Base-by-base conservation (phyloP, 169 alveolate species). In the Babesia caballi region DNA sequence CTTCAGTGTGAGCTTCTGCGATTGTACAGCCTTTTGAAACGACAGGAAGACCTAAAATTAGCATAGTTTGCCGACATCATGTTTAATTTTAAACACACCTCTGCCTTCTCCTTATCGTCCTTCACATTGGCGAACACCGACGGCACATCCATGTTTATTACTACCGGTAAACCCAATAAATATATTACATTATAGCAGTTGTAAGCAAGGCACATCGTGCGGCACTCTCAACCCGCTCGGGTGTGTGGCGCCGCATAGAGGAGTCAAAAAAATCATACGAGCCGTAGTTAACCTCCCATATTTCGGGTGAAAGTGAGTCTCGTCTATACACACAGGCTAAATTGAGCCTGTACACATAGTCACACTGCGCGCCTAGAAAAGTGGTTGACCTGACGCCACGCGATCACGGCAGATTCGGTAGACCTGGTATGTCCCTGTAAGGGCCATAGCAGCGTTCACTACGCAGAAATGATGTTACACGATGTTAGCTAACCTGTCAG, bases 401-500 rank as follows among this genome's bases (percentile, higher is more conserved):
- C 73, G 59, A 44, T 78, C 82, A 36, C 87, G 75, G 49, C 58
- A 33, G 27, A 81, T 81, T 14, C 88, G 54, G 4, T 38, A 19
- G 9, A 87, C 38, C 66, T 87, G 93, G 36, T 75, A 47, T 46
- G 59, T 35, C n/a, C 93, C 93, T 9, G 93, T 87, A n/a, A 78
- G 17, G 12, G 91, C 91, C 93, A 87, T 87, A 28, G 84, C 90
- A 44, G 77, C 59, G 52, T 87, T 87, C 2, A 87, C 93, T 87
- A 60, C 21, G 44, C 25, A 44, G n/a, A 9, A 7, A 30, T 60
- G 47, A n/a, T 44, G 47, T 1, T 7, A 54, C 42, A 46, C 11
- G 17, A 7, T 14, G 27, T 27, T 28, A 8, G 19, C 65, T 25
- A 51, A 82, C 94, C 94, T 6, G 85, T 30, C 30, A 85, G 65